Conservation (phyloP, 2,329 filamentous ascomycete species). For the Penicillium sp. region DNA sequence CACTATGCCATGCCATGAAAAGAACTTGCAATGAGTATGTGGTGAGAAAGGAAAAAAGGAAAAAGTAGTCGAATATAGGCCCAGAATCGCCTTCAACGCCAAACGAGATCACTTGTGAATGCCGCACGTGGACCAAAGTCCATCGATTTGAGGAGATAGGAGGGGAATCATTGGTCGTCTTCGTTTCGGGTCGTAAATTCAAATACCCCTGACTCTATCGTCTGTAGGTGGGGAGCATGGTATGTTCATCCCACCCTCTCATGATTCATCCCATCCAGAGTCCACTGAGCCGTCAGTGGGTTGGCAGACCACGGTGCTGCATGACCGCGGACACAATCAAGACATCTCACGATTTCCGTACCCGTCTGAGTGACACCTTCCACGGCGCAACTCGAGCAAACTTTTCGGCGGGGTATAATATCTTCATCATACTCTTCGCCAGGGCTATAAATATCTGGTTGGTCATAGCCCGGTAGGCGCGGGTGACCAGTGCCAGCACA, state of each 20-base stretch:
- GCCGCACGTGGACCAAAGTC: too few species aligned
- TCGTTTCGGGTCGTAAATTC: not conserved
- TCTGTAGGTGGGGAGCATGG: not conserved
- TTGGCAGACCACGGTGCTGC: slow-evolving; percentile 12
- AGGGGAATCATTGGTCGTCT: slow-evolving; percentile 5
- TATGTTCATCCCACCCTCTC: too few species aligned
- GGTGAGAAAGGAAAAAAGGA: not conserved
- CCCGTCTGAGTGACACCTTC: slow-evolving; percentile 36
- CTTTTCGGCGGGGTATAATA: slow-evolving; percentile 24
- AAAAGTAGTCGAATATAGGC: slow-evolving; percentile 1
- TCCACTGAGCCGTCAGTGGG: slow-evolving; percentile 10
- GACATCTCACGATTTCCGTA: slow-evolving; percentile 34
- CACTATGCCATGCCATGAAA: slow-evolving; percentile 8
- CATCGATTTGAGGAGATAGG: too few species aligned
- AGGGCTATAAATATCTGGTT: slow-evolving; percentile 4
- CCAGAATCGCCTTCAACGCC: slow-evolving; percentile 1
- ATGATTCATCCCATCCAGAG: slow-evolving; percentile 15
- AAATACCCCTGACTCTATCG: not conserved
- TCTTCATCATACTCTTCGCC: slow-evolving; percentile 3
- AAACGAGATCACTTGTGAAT: not conserved
- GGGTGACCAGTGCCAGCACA: slow-evolving; percentile 20
- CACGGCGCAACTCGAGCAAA: slow-evolving; percentile 39
- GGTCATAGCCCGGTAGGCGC: not conserved
- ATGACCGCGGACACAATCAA: slow-evolving; percentile 31
- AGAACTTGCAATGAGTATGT: not conserved